Evolutionary conservation across 139 green algal genomes (phyloP).

Genomic region (Haematococcus lacustris): DNA sequence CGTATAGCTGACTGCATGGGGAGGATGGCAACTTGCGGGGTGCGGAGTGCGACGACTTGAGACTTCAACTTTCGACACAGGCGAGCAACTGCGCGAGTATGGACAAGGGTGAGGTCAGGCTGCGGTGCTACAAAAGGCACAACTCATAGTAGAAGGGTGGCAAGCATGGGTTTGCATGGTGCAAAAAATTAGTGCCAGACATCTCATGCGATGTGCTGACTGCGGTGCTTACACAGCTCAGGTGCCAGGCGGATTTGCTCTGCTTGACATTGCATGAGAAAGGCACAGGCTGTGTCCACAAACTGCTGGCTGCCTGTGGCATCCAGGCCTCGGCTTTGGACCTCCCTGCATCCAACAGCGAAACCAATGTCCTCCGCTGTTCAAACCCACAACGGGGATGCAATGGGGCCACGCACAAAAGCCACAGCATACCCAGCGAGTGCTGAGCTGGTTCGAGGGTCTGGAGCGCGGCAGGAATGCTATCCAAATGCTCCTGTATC

Average conservation of each 20-base stretch:
- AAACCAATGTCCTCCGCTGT: too few species aligned
- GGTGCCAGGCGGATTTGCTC: too few species aligned
- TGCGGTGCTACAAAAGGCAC: not conserved
- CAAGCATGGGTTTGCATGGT: not conserved
- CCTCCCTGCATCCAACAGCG: too few species aligned
- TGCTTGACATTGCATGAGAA: too few species aligned
- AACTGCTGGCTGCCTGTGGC: too few species aligned
- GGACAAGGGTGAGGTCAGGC: not conserved
- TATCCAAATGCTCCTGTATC: not conserved
- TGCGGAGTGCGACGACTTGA: conserved; percentile 20
- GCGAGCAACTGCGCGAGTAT: conserved; percentile 34
- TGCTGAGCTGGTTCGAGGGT: not conserved
- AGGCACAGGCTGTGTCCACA: too few species aligned
- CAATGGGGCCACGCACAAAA: not conserved
- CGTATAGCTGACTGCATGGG: conserved; percentile 52
- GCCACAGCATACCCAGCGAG: not conserved
- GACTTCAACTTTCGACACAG: conserved; percentile 57
- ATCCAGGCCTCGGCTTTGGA: too few species aligned
- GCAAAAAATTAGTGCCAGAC: not conserved
- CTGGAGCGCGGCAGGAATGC: not conserved
- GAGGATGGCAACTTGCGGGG: conserved; percentile 40
- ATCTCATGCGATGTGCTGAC: not conserved
- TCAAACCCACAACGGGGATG: too few species aligned
- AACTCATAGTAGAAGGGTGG: not conserved
- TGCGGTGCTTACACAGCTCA: not conserved